phyloP scores from a whole-genome alignment of 176 grass and related monocot genomes.

The Tuctoria greenei region DNA sequence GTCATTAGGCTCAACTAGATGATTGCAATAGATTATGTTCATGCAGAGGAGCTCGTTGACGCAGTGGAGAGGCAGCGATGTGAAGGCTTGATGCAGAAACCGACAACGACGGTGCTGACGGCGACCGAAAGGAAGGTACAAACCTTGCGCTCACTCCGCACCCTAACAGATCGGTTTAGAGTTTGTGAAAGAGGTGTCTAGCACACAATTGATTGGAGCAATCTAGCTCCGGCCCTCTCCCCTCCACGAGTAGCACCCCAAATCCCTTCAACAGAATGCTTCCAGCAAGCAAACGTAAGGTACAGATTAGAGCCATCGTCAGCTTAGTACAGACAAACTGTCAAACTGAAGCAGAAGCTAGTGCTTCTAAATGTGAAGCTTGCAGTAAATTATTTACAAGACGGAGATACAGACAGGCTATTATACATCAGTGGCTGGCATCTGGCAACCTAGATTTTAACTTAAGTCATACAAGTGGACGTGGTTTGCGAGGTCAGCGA shows the following conservation, averaged over 20 bases:
- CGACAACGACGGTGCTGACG: no score
- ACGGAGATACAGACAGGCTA: constrained; percentile 5
- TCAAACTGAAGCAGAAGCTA: not conserved
- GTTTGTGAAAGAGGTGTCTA: no score
- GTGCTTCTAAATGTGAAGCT: constrained; percentile 25
- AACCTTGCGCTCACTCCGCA: no score
- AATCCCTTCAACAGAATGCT: constrained; percentile 22
- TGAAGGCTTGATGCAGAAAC: no score
- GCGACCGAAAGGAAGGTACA: no score
- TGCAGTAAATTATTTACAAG: constrained; percentile 39
- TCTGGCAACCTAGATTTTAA: constrained; percentile 25
- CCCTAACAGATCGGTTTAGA: no score
- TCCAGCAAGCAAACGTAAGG: constrained; percentile 26
- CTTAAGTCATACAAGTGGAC: not conserved
- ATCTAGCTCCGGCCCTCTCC: no score
- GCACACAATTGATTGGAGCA: no score
- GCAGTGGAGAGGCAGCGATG: no score
- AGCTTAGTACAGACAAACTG: constrained; percentile 3
- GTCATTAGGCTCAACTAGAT: no score
- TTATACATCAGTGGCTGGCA: constrained; percentile 39
- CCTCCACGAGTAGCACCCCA: not conserved
- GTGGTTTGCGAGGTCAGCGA: constrained; percentile 41
- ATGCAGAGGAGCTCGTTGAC: no score
- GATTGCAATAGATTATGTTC: no score
- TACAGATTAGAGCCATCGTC: not conserved